Conservation (phyloP, 306 rosid species). For the Leucaena leucocephala region DNA sequence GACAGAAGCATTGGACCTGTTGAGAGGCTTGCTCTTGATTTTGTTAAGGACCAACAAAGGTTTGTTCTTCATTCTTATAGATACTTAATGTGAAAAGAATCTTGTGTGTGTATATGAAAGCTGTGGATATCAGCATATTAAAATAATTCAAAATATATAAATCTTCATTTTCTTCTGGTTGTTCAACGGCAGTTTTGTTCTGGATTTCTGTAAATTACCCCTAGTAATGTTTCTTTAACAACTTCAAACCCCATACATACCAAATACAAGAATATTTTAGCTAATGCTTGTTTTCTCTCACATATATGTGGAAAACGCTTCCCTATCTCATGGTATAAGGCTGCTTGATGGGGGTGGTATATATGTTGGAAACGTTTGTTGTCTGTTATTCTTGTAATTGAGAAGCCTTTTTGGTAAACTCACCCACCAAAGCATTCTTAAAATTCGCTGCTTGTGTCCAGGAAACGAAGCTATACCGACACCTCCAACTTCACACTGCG, state of each 20-base stretch:
- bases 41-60: slow-evolving; percentile 87
- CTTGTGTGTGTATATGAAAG: slow-evolving; percentile 12
- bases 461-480: slow-evolving; percentile 86
- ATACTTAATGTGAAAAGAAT: slow-evolving; percentile 12
- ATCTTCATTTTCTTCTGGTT: background rate
- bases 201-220: background rate
- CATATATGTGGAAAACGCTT: background rate
- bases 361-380: no score
- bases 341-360: no score
- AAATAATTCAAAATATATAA: background rate
- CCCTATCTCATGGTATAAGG: no score
- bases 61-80: slow-evolving; percentile 32
- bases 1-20: slow-evolving; percentile 63
- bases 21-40: slow-evolving; percentile 68
- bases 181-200: slow-evolving; percentile 9
- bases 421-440: background rate
- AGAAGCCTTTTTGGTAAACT: background rate
- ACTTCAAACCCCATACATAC: background rate
- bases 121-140: slow-evolving; percentile 6
- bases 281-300: background rate
- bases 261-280: background rate
- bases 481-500: slow-evolving; percentile 93
- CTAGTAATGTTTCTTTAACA: background rate
- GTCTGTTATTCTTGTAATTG: background rate
- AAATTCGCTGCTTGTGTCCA: slow-evolving; percentile 11